These are phyloP conservation scores for Xylariaceae sp. DNA, from an alignment of 2,329 filamentous ascomycete species.

Conservation along the genomic window DNA sequence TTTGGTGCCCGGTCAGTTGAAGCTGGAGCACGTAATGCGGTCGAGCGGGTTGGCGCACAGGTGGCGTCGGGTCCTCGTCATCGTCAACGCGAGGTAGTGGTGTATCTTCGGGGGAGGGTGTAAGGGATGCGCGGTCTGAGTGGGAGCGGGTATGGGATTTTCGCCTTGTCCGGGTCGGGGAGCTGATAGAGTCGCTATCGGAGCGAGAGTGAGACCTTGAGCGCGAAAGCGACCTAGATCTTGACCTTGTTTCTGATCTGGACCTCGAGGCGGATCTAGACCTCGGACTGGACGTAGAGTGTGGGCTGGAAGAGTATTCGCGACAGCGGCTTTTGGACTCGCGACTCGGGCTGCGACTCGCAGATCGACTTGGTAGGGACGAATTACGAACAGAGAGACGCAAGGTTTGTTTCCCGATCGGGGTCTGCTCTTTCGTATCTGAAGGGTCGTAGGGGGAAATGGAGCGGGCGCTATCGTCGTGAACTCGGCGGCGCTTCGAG, in stretches of 20 bases:
- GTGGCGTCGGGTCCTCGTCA: conserved; percentile 22
- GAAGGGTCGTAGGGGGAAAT: conserved; percentile 42
- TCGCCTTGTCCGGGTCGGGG: conserved; percentile 19
- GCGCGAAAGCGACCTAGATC: conserved; percentile 15
- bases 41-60: conserved; percentile 45
- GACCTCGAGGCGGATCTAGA: conserved; percentile 16
- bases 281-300: conserved; percentile 23
- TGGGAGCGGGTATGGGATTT: conserved; percentile 13
- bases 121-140: conserved; percentile 17
- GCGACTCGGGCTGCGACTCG: conserved; percentile 23
- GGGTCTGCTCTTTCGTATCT: conserved; percentile 34
- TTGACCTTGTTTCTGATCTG: conserved; percentile 8
- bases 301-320: conserved; percentile 29
- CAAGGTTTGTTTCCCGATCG: conserved; percentile 13
- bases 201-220: conserved; percentile 16
- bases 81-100: conserved; percentile 15
- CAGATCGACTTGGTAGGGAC: conserved; percentile 20
- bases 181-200: conserved; percentile 12
- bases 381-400: conserved; percentile 30
- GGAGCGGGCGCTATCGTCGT: conserved; percentile 38
- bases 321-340: conserved; percentile 21
- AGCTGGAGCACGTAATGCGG: conserved; percentile 69
- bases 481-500: conserved; percentile 39
- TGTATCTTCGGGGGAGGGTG: conserved; percentile 18
- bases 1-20: conserved; percentile 71